These are phyloP conservation scores for Phytophthora sansomeana DNA, from an alignment of 352 stramenopile species.

Conservation along the genomic window DNA sequence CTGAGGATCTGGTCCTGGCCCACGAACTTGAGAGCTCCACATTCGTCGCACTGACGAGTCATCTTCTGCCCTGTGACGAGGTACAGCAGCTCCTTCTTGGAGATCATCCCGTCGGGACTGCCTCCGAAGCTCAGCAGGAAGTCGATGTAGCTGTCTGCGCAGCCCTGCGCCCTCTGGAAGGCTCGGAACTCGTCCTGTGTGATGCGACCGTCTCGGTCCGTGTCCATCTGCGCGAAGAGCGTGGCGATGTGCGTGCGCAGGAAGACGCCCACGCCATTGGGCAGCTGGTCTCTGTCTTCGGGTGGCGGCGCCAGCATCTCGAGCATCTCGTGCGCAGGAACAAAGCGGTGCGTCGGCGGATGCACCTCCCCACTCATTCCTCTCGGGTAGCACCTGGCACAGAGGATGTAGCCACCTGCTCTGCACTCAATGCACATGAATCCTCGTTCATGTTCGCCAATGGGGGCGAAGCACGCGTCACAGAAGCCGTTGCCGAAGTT, in stretches of 20 bases:
- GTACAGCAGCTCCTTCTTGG: conserved; percentile 45
- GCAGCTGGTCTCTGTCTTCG: conserved; percentile 37
- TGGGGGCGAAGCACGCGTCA: conserved; percentile 46
- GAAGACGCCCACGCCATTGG: conserved; percentile 45
- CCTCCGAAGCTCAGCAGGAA: conserved; percentile 40
- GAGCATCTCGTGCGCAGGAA: conserved; percentile 42
- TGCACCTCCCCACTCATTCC: conserved; percentile 37
- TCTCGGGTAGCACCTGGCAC: conserved; percentile 41
- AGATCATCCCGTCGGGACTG: conserved; percentile 24
- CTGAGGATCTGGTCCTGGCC: conserved; percentile 44
- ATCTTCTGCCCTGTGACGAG: conserved; percentile 45
- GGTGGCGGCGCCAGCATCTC: conserved; percentile 39
- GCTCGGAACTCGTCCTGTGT: conserved; percentile 34
- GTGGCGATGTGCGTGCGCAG: conserved; percentile 40
- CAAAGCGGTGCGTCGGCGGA: conserved; percentile 34
- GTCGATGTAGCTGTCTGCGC: conserved; percentile 45
- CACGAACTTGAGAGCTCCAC: conserved; percentile 41
- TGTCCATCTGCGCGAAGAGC: conserved; percentile 40
- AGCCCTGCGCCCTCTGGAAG: conserved; percentile 39
- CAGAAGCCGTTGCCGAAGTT: conserved; percentile 58
- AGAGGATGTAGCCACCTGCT: conserved; percentile 45
- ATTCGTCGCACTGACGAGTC: conserved; percentile 47
- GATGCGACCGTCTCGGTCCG: conserved; percentile 31
- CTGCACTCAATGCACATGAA: conserved; percentile 50
- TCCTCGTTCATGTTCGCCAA: conserved; percentile 45